Percentiles rank a stretch among this genome's conserved stretches.
These are phyloP conservation scores for Arachis monticola DNA, from an alignment of 331 rosid genomes.

Conservation along the genomic window DNA sequence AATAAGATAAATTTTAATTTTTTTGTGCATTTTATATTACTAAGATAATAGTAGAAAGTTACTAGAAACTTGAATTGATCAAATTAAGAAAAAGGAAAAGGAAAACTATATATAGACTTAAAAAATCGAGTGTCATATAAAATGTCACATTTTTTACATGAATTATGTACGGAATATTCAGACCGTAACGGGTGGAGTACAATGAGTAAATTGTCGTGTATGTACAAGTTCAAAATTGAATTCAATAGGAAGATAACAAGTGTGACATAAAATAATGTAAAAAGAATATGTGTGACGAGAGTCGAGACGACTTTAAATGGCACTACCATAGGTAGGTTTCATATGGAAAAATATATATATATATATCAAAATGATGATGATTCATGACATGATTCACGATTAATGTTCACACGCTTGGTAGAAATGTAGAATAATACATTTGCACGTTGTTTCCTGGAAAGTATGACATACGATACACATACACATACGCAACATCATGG, in stretches of 20 bases:
- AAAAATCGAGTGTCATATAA: too few relatives aligned
- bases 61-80: too few relatives aligned
- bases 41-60: too few relatives aligned
- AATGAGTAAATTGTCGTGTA: not conserved
- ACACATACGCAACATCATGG: not conserved
- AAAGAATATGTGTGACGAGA: not conserved
- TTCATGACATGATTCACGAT: not conserved
- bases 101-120: too few relatives aligned
- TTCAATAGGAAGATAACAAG: not conserved
- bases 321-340: not conserved
- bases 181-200: too few relatives aligned
- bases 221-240: not conserved
- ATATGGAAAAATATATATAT: not conserved
- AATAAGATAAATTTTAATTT: too few relatives aligned
- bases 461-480: not conserved
- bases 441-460: constrained; percentile 15
- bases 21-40: too few relatives aligned
- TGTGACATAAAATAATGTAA: not conserved
- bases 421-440: not conserved
- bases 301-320: not conserved
- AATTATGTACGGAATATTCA: too few relatives aligned
- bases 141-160: too few relatives aligned
- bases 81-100: too few relatives aligned
- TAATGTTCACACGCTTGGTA: not conserved
- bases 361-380: not conserved